Base-by-base conservation (phyloP, 1,284 basidiomycete genomes). In the Jaminaea rosea region DNA sequence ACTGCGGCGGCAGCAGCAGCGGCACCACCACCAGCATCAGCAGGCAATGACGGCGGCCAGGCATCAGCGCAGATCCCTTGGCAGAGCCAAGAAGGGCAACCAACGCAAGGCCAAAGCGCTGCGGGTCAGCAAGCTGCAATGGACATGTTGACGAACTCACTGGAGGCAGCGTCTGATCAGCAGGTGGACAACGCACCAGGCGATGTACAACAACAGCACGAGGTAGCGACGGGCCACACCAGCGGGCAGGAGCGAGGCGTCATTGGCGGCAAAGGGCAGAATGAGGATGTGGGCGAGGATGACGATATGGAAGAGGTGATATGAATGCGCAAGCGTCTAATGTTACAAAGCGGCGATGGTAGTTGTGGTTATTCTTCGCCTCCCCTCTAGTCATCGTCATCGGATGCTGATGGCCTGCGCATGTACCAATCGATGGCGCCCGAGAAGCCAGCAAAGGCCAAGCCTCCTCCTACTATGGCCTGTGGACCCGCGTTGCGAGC, bases 381-480 rank as follows among this genome's bases (percentile, higher is more conserved):
- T 10, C 19, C 39, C 39, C 19, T 1, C 21, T 42, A 15, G 11
- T 42, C 39, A 15, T 36, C 21, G 15, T 29, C 5, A 6, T 36
- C 36, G 21, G 32, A 2, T 7, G 44, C 11, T 42, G 23, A 10
- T 21, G 27, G 26, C 60, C 62, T 29, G 52, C 64, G 57, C 39
- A 42, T 42, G 19, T 69, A 73, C 47, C 66, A 50, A 49, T 73
- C 71, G 46, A 73, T 73, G 2, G 68, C 69, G 3, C 63, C 68
- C 5, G 61, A 65, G 52, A 73, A 73, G 1, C 68, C 69, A 13
- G 71, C 71, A 36, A 73, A 73, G 4, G 68, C 71, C 1, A 66
- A 46, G 11, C 63, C 71, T 17, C 71, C 70, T 10, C 62, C 64
- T 13, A 73, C 52, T 9, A 68, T 62, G 0, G 71, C 70, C 44